A percentile compares a stretch with the other conserved stretches of the same genome.
Conservation (phyloP, 768 basidiomycete genomes). For the Nidularia sp. region DNA sequence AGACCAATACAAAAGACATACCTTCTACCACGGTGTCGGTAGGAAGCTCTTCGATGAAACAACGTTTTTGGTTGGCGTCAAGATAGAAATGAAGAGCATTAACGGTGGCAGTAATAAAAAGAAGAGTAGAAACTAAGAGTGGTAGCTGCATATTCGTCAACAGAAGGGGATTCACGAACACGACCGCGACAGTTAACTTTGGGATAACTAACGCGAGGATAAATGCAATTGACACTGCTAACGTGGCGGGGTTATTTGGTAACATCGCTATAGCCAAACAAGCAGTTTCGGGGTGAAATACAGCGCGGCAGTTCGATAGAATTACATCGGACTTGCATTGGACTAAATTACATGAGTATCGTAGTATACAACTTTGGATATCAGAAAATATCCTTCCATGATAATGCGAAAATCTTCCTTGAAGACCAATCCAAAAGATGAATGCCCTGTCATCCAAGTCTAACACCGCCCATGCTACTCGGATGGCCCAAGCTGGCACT, state of each 20-base stretch:
- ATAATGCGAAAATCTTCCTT: too few species aligned
- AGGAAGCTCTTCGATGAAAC: constrained; percentile 96
- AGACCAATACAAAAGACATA: constrained; percentile 21
- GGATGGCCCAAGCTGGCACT: constrained; percentile 18
- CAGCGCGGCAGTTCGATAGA: too few species aligned
- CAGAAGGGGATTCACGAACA: too few species aligned
- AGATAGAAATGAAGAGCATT: constrained; percentile 96
- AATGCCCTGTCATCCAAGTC: background rate
- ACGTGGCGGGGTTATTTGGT: background rate
- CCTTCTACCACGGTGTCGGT: constrained; percentile 95
- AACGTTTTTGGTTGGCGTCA: constrained; percentile 88
- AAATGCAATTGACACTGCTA: too few species aligned
- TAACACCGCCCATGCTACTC: background rate
- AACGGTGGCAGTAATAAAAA: constrained; percentile 36
- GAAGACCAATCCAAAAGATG: too few species aligned
- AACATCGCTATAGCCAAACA: constrained; percentile 9
- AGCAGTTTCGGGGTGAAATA: background rate
- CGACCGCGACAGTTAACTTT: too few species aligned
- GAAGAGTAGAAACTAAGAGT: constrained; percentile 14
- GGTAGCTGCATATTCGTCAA: constrained; percentile 20
- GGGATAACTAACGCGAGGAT: too few species aligned
- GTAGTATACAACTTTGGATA: too few species aligned
- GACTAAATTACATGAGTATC: too few species aligned
- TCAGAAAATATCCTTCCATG: too few species aligned
- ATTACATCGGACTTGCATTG: too few species aligned